phyloP scores from a whole-genome alignment of 768 basidiomycete species.

The Serendipita sp. region DNA sequence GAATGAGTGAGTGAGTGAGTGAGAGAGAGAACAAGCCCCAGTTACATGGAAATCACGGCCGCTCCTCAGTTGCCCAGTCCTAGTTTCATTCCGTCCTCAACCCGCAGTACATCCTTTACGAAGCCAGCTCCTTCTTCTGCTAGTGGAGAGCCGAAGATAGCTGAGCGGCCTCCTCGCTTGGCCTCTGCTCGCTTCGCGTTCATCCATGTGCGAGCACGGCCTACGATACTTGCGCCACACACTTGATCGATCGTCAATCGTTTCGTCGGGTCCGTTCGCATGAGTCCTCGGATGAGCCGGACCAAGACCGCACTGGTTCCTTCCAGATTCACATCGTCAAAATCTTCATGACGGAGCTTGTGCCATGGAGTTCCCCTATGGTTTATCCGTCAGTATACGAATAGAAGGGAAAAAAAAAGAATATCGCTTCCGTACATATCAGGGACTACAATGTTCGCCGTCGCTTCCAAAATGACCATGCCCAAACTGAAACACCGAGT shows the following conservation, averaged over 20 bases:
- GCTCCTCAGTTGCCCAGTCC: not conserved
- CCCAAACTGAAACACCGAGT: conserved; percentile 48
- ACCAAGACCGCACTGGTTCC: conserved; percentile 47
- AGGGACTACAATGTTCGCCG: conserved; percentile 91
- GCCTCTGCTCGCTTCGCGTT: conserved; percentile 25
- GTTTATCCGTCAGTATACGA: not conserved
- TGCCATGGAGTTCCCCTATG: conserved; percentile 88
- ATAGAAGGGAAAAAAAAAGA: not conserved
- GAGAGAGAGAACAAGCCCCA: not conserved
- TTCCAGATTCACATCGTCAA: conserved; percentile 54
- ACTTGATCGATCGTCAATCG: conserved; percentile 45
- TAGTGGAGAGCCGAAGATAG: conserved; percentile 47
- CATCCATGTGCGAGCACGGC: conserved; percentile 49
- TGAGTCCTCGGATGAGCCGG: conserved; percentile 55
- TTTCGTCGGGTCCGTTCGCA: conserved; percentile 49
- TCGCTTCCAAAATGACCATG: conserved; percentile 88
- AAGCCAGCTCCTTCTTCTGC: conserved; percentile 46
- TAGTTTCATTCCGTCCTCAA: conserved; percentile 8
- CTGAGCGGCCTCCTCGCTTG: conserved; percentile 14
- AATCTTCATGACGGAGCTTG: conserved; percentile 77
- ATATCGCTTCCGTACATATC: conserved; percentile 56
- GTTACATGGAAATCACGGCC: too few relatives aligned
- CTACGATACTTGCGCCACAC: conserved; percentile 45
- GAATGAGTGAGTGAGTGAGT: not conserved
- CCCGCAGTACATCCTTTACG: conserved; percentile 42